A percentile compares a stretch with the other conserved stretches of the same genome.
Conservation (phyloP, 1,284 basidiomycete species). For the Trichosporon faecale region DNA sequence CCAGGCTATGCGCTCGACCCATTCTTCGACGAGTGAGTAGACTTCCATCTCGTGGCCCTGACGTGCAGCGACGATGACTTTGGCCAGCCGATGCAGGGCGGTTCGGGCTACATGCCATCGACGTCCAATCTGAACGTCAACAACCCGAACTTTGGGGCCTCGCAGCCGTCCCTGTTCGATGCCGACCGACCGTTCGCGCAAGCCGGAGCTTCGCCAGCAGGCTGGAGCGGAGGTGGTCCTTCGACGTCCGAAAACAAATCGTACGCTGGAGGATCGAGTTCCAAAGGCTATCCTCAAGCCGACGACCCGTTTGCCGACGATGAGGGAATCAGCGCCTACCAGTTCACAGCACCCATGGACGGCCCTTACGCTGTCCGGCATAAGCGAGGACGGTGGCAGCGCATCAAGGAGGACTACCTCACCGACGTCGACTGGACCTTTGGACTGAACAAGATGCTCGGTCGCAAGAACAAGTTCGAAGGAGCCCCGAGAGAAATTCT, state of each 20-base stretch:
- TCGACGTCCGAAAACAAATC: background rate
- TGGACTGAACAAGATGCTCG: conserved; percentile 43
- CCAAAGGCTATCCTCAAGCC: background rate
- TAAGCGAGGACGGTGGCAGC: conserved; percentile 35
- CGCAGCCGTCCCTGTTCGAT: conserved; percentile 32
- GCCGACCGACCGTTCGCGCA: conserved; percentile 41
- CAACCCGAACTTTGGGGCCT: conserved; percentile 26
- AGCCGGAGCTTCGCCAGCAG: conserved; percentile 19
- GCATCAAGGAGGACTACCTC: conserved; percentile 42
- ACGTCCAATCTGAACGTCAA: conserved; percentile 29
- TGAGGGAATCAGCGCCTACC: conserved; percentile 43
- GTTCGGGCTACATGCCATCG: conserved; percentile 38
- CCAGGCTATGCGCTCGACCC: conserved; percentile 48
- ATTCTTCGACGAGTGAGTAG: conserved; percentile 52
- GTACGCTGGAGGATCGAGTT: conserved; percentile 4
- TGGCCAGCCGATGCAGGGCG: conserved; percentile 30
- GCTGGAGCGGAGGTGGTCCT: conserved; percentile 14
- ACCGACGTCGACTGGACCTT: conserved; percentile 51
- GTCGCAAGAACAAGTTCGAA: conserved; percentile 45
- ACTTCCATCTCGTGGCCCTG: background rate
- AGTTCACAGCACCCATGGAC: conserved; percentile 35
- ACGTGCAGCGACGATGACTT: conserved; percentile 47
- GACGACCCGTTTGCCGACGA: conserved; percentile 45
- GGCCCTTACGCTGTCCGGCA: conserved; percentile 33
- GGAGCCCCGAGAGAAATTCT: conserved; percentile 57